Percentiles rank a stretch among this genome's conserved stretches.
Evolutionary conservation across 106 monocot genomes (phyloP).

Genomic region (Dioscorea alata): DNA sequence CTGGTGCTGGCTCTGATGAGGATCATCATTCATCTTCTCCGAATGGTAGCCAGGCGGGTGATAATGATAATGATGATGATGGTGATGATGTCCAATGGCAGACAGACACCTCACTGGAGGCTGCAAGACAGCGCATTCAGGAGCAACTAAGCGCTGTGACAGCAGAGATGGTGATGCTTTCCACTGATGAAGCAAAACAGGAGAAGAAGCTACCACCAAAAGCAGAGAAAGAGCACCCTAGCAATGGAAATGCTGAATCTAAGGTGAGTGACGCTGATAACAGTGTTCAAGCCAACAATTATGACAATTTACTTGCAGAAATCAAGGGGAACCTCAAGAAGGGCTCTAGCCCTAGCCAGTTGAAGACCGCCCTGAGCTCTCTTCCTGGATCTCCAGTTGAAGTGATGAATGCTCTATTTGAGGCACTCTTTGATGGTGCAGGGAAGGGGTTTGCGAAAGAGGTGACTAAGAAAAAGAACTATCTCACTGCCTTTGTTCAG

Average conservation of each 20-base stretch:
- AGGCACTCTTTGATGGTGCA: constrained; percentile 57
- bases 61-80: constrained; percentile 22
- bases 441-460: constrained; percentile 81
- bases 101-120: constrained; percentile 65
- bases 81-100: constrained; percentile 68
- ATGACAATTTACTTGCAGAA: constrained; percentile 27
- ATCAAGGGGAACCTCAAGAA: constrained; percentile 41
- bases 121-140: constrained; percentile 57
- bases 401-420: constrained; percentile 47
- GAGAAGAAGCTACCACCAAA: constrained; percentile 22
- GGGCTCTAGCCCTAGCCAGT: constrained; percentile 33
- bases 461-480: constrained; percentile 51
- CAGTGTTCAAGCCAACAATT: background rate
- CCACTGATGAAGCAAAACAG: constrained; percentile 22
- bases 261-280: background rate
- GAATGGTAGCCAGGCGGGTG: constrained; percentile 37
- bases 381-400: constrained; percentile 28
- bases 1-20: constrained; percentile 35
- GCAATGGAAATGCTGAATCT: background rate
- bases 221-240: background rate
- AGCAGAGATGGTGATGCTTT: constrained; percentile 29
- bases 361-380: constrained; percentile 18
- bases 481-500: constrained; percentile 33
- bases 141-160: constrained; percentile 67
- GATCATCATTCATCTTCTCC: constrained; percentile 41